phyloP scores from a whole-genome alignment of 2,329 filamentous ascomycete genomes.

The Colletotrichum cuscutae region DNA sequence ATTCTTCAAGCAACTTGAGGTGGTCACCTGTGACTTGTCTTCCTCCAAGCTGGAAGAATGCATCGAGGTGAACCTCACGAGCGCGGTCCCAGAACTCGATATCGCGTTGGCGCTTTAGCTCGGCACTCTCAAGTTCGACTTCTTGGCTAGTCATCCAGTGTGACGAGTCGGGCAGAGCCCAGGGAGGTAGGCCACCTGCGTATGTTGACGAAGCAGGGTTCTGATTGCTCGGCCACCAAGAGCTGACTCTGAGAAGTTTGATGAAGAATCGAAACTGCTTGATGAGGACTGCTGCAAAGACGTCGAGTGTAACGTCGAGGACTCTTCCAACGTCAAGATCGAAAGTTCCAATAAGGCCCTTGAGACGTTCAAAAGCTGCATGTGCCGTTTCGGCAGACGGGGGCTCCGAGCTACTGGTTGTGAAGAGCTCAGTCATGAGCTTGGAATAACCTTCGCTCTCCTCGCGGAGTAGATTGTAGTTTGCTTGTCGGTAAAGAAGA shows the following conservation, averaged over 20 bases:
- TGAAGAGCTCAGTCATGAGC: conserved; percentile 94
- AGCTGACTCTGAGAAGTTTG: conserved; percentile 89
- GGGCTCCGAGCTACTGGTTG: conserved; percentile 79
- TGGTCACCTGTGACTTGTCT: conserved; percentile 72
- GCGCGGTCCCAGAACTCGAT: conserved; percentile 82
- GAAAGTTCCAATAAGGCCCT: conserved; percentile 95
- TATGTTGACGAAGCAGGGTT: conserved; percentile 54
- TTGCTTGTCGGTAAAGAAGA: conserved; percentile 92
- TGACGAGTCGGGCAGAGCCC: conserved; percentile 80
- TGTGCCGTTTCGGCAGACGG: conserved; percentile 81
- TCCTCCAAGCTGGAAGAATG: conserved; percentile 90
- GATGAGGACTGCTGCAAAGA: conserved; percentile 92
- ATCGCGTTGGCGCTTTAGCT: conserved; percentile 74
- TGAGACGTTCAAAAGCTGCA: conserved; percentile 90
- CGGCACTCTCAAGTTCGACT: conserved; percentile 69
- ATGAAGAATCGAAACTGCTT: conserved; percentile 95
- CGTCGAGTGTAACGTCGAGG: conserved; percentile 92
- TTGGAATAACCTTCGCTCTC: conserved; percentile 98
- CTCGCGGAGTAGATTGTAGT: conserved; percentile 94
- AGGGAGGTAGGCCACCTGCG: conserved; percentile 78
- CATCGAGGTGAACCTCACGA: conserved; percentile 79
- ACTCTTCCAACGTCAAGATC: conserved; percentile 96
- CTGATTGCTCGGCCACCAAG: conserved; percentile 89
- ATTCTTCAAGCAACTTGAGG: conserved; percentile 56
- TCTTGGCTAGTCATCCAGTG: conserved; percentile 74